Evolutionary conservation across 139 green algal genomes (phyloP).

Genomic region (Chlamydomonas sphaeroides): DNA sequence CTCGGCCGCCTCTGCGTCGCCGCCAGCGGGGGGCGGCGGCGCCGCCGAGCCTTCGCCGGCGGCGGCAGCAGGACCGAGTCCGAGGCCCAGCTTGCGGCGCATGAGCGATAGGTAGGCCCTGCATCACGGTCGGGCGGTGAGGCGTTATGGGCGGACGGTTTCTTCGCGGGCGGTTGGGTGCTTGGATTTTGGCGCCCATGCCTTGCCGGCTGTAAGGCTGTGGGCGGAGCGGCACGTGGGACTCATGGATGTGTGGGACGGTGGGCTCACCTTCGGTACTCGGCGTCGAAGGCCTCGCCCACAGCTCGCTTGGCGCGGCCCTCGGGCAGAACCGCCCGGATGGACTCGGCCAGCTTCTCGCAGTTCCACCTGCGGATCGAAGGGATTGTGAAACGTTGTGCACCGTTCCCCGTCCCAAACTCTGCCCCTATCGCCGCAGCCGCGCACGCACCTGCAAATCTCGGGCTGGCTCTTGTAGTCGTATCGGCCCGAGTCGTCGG

Average conservation of each 20-base stretch:
- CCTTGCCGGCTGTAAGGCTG: no score
- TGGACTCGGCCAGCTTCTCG: slow-evolving; percentile 59
- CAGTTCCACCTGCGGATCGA: slow-evolving; percentile 60
- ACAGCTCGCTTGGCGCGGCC: slow-evolving; percentile 26
- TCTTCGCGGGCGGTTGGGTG: no score
- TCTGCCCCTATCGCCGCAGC: background rate
- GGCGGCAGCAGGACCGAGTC: background rate
- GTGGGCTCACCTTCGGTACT: slow-evolving; percentile 40
- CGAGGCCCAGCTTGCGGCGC: slow-evolving; percentile 50
- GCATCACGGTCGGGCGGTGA: background rate
- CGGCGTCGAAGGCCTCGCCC: slow-evolving; percentile 44
- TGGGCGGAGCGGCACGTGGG: no score
- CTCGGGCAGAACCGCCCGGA: slow-evolving; percentile 46
- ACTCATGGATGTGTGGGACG: no score
- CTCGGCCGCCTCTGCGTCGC: background rate
- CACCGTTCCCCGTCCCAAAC: background rate
- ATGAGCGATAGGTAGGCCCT: slow-evolving; percentile 41
- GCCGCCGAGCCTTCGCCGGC: background rate
- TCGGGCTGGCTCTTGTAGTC: slow-evolving; percentile 51
- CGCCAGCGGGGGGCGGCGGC: background rate
- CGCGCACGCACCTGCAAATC: slow-evolving; percentile 34
- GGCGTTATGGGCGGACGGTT: no score
- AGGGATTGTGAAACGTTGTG: no score
- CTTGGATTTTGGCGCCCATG: no score
- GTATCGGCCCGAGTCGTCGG: slow-evolving; percentile 68